Conservation (phyloP, 495 filamentous ascomycete genomes). For the Copromyces sp. region DNA sequence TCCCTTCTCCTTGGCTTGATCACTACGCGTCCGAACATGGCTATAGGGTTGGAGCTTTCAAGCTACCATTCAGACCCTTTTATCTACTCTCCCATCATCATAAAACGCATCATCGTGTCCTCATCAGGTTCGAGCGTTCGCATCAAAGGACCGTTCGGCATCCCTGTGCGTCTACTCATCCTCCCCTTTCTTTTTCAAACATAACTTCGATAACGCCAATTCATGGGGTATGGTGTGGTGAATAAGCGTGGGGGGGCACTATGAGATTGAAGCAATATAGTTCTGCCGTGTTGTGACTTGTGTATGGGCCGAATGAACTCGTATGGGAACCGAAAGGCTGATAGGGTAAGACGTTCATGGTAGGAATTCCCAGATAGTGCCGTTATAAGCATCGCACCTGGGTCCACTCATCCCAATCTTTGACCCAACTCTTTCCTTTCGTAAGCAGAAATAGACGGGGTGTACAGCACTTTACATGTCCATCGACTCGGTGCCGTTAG, state of each 20-base stretch:
- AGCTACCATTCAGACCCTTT: conserved; percentile 39
- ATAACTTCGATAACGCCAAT: conserved; percentile 30
- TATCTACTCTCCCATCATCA: conserved; percentile 6
- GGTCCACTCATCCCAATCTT: not conserved
- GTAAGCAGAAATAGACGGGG: not conserved
- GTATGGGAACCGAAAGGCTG: not conserved
- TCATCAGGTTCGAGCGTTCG: conserved; percentile 42
- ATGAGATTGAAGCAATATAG: conserved; percentile 15
- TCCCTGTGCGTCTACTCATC: conserved; percentile 19
- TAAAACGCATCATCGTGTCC: conserved; percentile 6
- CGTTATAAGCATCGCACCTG: not conserved
- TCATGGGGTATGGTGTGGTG: conserved; percentile 9
- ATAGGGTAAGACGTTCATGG: not conserved
- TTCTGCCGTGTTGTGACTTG: conserved; percentile 10
- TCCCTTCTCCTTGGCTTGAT: conserved; percentile 9
- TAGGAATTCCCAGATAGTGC: not conserved
- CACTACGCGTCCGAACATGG: not conserved
- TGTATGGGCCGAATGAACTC: not conserved
- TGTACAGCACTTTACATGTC: conserved; percentile 66
- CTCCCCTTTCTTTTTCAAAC: conserved; percentile 24
- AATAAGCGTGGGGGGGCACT: conserved; percentile 5
- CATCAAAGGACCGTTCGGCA: conserved; percentile 33
- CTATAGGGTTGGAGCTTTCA: conserved; percentile 42
- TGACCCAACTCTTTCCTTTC: not conserved
- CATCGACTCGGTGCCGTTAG: conserved; percentile 89